These are phyloP conservation scores for Dioscorea cayenensis DNA, from an alignment of 116 monocot species.

Conservation along the genomic window DNA sequence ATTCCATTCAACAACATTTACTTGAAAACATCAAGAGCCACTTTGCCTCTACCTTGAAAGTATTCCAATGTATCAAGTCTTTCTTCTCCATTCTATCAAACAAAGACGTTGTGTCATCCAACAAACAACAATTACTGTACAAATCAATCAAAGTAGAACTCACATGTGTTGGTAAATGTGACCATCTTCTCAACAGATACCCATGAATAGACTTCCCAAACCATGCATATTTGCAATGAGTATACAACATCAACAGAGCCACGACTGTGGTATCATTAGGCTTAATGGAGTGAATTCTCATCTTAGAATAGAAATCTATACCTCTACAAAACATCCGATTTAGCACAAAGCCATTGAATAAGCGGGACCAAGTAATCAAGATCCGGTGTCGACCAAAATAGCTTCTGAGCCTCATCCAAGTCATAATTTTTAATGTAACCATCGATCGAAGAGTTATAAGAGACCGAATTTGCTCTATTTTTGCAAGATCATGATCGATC, in stretches of 20 bases:
- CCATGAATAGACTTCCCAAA: slow-evolving; percentile 30
- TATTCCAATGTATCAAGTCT: slow-evolving; percentile 32
- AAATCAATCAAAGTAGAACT: slow-evolving; percentile 22
- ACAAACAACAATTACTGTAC: slow-evolving; percentile 22
- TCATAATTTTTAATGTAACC: slow-evolving; percentile 23
- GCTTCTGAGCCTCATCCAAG: slow-evolving; percentile 22
- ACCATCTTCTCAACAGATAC: slow-evolving; percentile 30
- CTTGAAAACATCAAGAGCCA: slow-evolving; percentile 17
- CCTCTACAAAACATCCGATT: slow-evolving; percentile 23
- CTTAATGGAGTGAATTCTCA: slow-evolving; percentile 15
- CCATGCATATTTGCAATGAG: slow-evolving; percentile 12
- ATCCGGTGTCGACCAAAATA: slow-evolving; percentile 14
- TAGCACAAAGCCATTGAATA: slow-evolving; percentile 31
- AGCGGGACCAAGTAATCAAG: slow-evolving; percentile 15
- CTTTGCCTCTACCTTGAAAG: slow-evolving; percentile 17
- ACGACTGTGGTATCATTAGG: slow-evolving; percentile 23
- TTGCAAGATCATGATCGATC: too few relatives aligned
- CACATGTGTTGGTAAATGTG: slow-evolving; percentile 10
- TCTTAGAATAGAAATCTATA: slow-evolving; percentile 13
- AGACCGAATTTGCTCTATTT: too few relatives aligned
- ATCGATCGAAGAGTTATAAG: slow-evolving; percentile 23
- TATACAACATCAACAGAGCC: slow-evolving; percentile 14
- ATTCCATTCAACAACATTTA: slow-evolving; percentile 19
- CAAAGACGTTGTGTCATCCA: slow-evolving; percentile 6
- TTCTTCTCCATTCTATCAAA: slow-evolving; percentile 15